phyloP scores from a whole-genome alignment of 2,329 filamentous ascomycete species.

The Chrysoporthe puriensis region DNA sequence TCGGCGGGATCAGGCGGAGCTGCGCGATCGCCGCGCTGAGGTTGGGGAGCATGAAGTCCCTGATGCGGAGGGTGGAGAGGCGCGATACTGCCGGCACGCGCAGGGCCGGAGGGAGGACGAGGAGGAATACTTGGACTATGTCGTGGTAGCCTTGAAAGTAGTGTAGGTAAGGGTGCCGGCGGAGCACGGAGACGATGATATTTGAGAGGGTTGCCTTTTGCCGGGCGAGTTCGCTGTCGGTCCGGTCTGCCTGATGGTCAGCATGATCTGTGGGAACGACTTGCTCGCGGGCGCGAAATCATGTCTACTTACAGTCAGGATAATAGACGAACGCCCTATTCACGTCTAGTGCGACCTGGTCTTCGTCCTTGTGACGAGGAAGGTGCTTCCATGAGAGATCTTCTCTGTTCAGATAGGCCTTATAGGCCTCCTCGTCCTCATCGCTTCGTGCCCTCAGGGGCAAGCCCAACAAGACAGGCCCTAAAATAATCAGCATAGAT shows the following conservation, averaged over 20 bases:
- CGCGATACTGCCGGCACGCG: conserved; percentile 71
- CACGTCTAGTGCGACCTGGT: conserved; percentile 90
- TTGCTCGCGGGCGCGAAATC: neutral
- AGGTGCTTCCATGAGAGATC: conserved; percentile 61
- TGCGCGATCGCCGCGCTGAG: conserved; percentile 81
- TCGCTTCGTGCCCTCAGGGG: conserved; percentile 32
- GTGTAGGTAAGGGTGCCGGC: conserved; percentile 79
- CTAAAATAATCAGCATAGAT: conserved; percentile 43
- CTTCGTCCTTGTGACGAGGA: conserved; percentile 80
- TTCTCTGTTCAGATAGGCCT: conserved; percentile 31
- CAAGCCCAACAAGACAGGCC: conserved; percentile 63
- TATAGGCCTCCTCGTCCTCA: conserved; percentile 29
- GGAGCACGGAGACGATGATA: conserved; percentile 80
- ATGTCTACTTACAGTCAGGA: conserved; percentile 67
- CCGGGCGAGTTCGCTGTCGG: conserved; percentile 67
- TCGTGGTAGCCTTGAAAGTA: conserved; percentile 99
- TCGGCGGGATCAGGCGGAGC: conserved; percentile 82
- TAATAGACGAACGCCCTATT: conserved; percentile 98
- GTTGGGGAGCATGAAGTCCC: conserved; percentile 96
- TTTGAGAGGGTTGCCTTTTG: conserved; percentile 78
- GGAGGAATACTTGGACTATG: conserved; percentile 91
- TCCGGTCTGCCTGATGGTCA: conserved; percentile 56
- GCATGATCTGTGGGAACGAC: neutral
- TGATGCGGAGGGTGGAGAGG: conserved; percentile 87
- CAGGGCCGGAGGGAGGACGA: conserved; percentile 71